Evolutionary conservation across 202 grass and related monocot genomes (phyloP), one percentile per base, ranked within the genome.

Genomic region (Brachypodium distachyon): DNA sequence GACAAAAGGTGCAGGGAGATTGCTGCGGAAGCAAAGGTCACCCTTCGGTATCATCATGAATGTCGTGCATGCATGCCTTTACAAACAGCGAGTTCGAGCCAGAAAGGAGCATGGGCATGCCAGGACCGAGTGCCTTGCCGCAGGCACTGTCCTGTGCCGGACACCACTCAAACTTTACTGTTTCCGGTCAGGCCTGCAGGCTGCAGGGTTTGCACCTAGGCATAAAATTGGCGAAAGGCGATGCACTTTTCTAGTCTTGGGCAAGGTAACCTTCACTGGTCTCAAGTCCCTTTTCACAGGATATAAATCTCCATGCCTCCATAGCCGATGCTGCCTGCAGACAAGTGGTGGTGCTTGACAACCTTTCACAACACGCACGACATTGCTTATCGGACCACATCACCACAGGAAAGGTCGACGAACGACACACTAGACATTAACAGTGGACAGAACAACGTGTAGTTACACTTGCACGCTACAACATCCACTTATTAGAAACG

Each of bases 401-500:
- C 7, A 17, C n/a, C n/a, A n/a, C n/a, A n/a, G n/a, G 76, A 80
- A 69, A 57, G 32, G 23, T 49, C 34, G 19, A 37, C 49, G 25
- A 27, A 43, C 6, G 23, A 69, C 19, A 19, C 16, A 55, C 22
- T 70, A 5, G 38, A 11, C 44, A 50, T 9, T 9, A 55, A 59
- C 43, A 72, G n/a, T n/a, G n/a, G n/a, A n/a, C n/a, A n/a, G n/a
- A 36, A 61, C 43, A 18, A n/a, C n/a, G 32, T 26, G 19, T 13
- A 22, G 12, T 10, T 9, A 85, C 27, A 76, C 58, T 63, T 71
- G n/a, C 61, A 64, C 36, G 36, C 19, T 89, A 93, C 69, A 88
- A 4, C 79, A 84, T 84, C 62, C 33, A 77, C 77, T 80, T 61
- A 75, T 70, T 84, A 49, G 84, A 55, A 50, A 73, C 41, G 27